Evolutionary conservation across 2,329 filamentous ascomycete genomes (phyloP).

Genomic region (Epichloe sibirici): DNA sequence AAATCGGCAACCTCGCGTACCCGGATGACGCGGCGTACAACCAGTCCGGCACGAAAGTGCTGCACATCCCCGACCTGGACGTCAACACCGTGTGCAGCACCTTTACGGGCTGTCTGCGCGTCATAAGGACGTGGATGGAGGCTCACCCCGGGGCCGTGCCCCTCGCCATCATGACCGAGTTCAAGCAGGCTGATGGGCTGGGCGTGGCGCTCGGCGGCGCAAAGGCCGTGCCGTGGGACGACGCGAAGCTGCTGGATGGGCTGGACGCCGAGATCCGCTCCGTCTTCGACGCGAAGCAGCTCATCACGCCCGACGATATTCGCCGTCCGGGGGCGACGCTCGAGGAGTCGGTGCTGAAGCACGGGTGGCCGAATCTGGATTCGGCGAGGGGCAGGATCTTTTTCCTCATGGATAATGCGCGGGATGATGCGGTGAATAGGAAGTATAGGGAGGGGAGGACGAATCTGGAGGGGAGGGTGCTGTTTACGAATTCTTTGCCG

Average conservation of each 20-base stretch:
- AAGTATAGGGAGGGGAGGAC: conserved; percentile 23
- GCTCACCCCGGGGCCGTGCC: conserved; percentile 30
- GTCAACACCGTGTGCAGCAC: conserved; percentile 33
- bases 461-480: conserved; percentile 28
- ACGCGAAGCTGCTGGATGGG: conserved; percentile 26
- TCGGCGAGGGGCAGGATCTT: conserved; percentile 31
- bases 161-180: conserved; percentile 36
- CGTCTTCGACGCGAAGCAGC: conserved; percentile 25
- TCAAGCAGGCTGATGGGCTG: conserved; percentile 25
- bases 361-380: conserved; percentile 36
- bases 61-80: conserved; percentile 38
- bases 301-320: conserved; percentile 35
- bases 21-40: conserved; percentile 26
- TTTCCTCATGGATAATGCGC: conserved; percentile 39
- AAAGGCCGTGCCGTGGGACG: conserved; percentile 29
- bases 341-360: conserved; percentile 30
- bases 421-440: conserved; percentile 23
- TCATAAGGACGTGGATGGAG: conserved; percentile 32
- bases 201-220: conserved; percentile 18
- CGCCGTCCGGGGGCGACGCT: conserved; percentile 28
- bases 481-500: conserved; percentile 36
- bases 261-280: conserved; percentile 35
- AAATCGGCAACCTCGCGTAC: conserved; percentile 24
- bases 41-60: conserved; percentile 33
- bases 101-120: conserved; percentile 28